These are phyloP conservation scores for Talaromyces ruber DNA, from an alignment of 495 filamentous ascomycete genomes.

Conservation along the genomic window DNA sequence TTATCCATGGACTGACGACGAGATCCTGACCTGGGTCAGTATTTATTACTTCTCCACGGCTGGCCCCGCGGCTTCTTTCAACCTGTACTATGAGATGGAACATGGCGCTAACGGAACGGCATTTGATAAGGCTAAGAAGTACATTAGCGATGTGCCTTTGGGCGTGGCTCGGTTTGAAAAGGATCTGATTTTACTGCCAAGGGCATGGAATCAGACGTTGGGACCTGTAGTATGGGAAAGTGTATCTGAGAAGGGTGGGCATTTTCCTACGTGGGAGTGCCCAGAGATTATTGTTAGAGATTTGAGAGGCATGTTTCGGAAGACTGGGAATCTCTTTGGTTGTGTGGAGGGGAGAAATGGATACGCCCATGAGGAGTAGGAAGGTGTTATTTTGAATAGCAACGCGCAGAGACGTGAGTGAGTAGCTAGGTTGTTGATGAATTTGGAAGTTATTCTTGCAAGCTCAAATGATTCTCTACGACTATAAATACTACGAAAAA, in stretches of 20 bases:
- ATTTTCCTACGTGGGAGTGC: conserved; percentile 54
- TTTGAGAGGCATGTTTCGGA: conserved; percentile 47
- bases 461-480: too few relatives aligned
- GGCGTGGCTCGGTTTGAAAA: conserved; percentile 43
- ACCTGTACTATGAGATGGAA: conserved; percentile 53
- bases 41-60: conserved; percentile 53
- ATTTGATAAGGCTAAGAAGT: conserved; percentile 11
- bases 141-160: conserved; percentile 37
- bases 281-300: conserved; percentile 47
- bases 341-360: conserved; percentile 22
- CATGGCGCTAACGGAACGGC: conserved; percentile 12
- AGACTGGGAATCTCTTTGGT: conserved; percentile 26
- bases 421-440: too few relatives aligned
- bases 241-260: conserved; percentile 46
- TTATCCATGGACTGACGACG: conserved; percentile 61
- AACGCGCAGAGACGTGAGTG: too few relatives aligned
- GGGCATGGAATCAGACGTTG: conserved; percentile 37
- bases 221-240: conserved; percentile 48
- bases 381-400: neutral
- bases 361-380: conserved; percentile 5
- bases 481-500: too few relatives aligned
- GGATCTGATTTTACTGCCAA: conserved; percentile 43
- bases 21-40: conserved; percentile 56
- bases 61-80: conserved; percentile 44
- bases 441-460: too few relatives aligned